These are phyloP conservation scores for Kingdonia uniflora DNA, from an alignment of 164 flowering plant species.

Conservation along the genomic window DNA sequence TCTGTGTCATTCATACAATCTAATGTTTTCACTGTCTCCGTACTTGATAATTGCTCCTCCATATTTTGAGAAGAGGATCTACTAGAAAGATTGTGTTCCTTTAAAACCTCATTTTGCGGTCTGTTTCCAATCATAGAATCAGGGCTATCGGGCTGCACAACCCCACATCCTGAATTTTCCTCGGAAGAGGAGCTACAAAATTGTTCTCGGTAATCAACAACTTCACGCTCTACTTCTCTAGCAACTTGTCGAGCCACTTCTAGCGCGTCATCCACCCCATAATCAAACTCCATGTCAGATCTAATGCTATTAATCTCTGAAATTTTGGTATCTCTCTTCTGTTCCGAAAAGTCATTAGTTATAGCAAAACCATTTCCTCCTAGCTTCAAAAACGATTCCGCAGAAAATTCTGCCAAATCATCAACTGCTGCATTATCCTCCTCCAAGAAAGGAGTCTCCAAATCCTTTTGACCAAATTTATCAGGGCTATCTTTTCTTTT, in stretches of 20 bases:
- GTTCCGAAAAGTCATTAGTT: neutral
- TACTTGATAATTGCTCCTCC: too few species aligned
- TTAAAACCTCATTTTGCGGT: constrained; percentile 20
- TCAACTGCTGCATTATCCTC: constrained; percentile 20
- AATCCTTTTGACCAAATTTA: constrained; percentile 10
- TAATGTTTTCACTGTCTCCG: too few species aligned
- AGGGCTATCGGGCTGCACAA: constrained; percentile 38
- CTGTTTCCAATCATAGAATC: constrained; percentile 37
- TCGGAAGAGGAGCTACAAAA: constrained; percentile 53
- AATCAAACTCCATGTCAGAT: constrained; percentile 51
- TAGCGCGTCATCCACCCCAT: constrained; percentile 68
- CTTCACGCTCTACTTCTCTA: constrained; percentile 64
- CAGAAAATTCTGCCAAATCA: constrained; percentile 12
- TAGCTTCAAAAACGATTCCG: neutral
- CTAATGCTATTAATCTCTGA: constrained; percentile 14
- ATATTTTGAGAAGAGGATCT: too few species aligned
- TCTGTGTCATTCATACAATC: too few species aligned
- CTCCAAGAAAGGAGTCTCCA: constrained; percentile 11
- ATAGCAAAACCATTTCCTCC: constrained; percentile 5
- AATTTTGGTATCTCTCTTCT: constrained; percentile 6
- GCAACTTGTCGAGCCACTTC: constrained; percentile 83
- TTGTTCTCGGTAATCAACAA: constrained; percentile 40
- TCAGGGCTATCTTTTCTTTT: too few species aligned
- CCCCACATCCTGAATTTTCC: constrained; percentile 30
- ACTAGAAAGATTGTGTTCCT: constrained; percentile 12